Evolutionary conservation across 164 flowering plant species (phyloP).

Genomic region (Annona cherimola): DNA sequence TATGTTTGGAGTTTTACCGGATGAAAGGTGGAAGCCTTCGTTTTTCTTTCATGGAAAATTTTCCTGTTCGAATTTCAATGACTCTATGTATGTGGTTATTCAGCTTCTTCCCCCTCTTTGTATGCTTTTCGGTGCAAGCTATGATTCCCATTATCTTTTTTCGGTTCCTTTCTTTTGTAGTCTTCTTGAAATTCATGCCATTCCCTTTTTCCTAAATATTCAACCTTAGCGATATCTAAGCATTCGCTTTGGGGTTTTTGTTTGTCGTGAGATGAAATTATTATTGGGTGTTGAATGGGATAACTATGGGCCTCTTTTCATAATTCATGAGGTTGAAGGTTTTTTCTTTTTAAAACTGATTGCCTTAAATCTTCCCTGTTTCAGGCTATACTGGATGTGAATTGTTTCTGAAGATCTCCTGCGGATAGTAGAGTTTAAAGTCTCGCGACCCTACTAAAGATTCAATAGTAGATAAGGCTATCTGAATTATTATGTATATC

Average conservation of each 20-base stretch:
- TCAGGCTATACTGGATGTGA: neutral
- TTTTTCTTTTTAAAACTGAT: neutral
- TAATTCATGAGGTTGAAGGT: neutral
- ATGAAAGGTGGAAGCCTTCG: too few species aligned
- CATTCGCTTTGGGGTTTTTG: neutral
- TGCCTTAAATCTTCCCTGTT: neutral
- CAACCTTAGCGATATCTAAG: neutral
- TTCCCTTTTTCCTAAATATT: too few species aligned
- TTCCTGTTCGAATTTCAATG: too few species aligned
- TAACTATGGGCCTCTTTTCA: neutral
- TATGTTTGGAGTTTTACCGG: too few species aligned
- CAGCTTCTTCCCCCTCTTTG: too few species aligned
- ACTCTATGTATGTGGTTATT: too few species aligned
- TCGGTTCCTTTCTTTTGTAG: too few species aligned
- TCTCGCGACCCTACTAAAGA: neutral
- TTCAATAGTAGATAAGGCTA: neutral
- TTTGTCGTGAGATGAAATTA: neutral
- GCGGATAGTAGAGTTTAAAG: neutral
- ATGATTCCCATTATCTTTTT: too few species aligned
- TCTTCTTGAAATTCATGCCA: too few species aligned
- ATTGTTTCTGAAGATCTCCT: neutral
- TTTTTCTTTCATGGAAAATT: too few species aligned
- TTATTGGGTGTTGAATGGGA: neutral
- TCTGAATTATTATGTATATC: neutral
- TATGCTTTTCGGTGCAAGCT: too few species aligned